Evolutionary conservation across 2,329 filamentous ascomycete species (phyloP), one percentile per base, ranked within the genome.

Genomic region (Macrophomina phaseolina): DNA sequence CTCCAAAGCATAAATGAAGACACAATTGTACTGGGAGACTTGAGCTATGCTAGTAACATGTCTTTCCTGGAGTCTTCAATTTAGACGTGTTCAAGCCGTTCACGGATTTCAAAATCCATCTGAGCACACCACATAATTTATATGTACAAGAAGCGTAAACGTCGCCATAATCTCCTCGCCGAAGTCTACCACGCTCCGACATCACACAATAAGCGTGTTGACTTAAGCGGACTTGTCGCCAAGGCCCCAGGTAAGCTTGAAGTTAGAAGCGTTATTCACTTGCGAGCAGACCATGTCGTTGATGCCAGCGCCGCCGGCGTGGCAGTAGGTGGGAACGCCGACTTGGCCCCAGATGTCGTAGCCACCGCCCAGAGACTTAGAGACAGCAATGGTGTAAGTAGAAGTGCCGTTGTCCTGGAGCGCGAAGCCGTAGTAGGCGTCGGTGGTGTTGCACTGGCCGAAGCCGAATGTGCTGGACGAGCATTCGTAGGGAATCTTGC

Each of bases 281-380:
- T 64, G 62, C 18, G 62, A 55, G 62, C 62, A 64, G 49, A 64
- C 49, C 12, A 55, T 55, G 49, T 64, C 62, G 38, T 64, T 55
- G 34, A 32, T 48, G 1, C 62, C 62, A n/a, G 46, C 38, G 28
- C 62, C 62, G 28, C 62, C 62, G 36, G 62, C 62, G 38, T 55
- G 62, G 62, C 62, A 64, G 62, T 53, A 53, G n/a, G 49, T 64
- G 36, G 49, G 38, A 16, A 52, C 62, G 36, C 23, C 51, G 28
- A n/a, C 56, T 40, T 61, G 45, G 18, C 60, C 60, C 60, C 48
- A 49, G 60, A 49, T 52, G 56, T 40, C 48, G 60, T 61, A 61
- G 56, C 56, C 56, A n/a, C 36, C 32, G 5, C 34, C 55, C 12
- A 28, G 4, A 5, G 48, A 42, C 46, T 66, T 52, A 45, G 40